Evolutionary conservation across 129 eudicot species (phyloP).

Genomic region (Sambucus nigra): DNA sequence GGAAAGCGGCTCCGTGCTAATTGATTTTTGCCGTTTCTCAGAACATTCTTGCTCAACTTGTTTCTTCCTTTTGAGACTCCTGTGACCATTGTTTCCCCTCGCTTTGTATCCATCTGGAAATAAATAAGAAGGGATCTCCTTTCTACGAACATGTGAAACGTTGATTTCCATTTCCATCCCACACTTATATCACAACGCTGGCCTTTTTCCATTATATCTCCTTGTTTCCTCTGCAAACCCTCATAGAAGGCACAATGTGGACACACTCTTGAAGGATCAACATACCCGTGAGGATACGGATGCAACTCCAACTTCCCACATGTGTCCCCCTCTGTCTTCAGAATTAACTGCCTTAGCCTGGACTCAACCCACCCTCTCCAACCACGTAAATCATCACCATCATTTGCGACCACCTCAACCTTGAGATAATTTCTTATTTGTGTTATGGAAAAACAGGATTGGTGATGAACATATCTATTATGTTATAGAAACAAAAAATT

Average conservation of each 20-base stretch:
- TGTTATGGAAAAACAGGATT: too few species aligned
- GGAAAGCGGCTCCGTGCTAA: too few species aligned
- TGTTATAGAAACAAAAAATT: too few species aligned
- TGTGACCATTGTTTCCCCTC: too few species aligned
- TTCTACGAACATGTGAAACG: conserved; percentile 75
- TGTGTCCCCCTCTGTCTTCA: conserved; percentile 91
- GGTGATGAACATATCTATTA: too few species aligned
- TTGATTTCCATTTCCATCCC: conserved; percentile 87
- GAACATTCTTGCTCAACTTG: too few species aligned
- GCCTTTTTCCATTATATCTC: conserved; percentile 67
- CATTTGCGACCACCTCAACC: conserved; percentile 66
- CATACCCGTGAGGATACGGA: conserved; percentile 79
- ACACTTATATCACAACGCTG: conserved; percentile 89
- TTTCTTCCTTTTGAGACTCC: too few species aligned
- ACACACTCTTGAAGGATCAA: conserved; percentile 46
- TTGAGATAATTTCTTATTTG: conserved; percentile 77
- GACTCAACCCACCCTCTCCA: conserved; percentile 99
- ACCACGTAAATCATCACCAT: conserved; percentile 66
- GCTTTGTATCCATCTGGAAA: conserved; percentile 53
- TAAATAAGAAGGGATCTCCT: conserved; percentile 57
- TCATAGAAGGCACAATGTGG: conserved; percentile 72
- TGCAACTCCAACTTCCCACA: conserved; percentile 77
- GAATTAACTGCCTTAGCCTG: conserved; percentile 75
- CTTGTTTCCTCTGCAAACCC: conserved; percentile 88
- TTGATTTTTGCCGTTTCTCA: too few species aligned